phyloP scores from a whole-genome alignment of 768 basidiomycete species.

The Tephrocybe sp. region DNA sequence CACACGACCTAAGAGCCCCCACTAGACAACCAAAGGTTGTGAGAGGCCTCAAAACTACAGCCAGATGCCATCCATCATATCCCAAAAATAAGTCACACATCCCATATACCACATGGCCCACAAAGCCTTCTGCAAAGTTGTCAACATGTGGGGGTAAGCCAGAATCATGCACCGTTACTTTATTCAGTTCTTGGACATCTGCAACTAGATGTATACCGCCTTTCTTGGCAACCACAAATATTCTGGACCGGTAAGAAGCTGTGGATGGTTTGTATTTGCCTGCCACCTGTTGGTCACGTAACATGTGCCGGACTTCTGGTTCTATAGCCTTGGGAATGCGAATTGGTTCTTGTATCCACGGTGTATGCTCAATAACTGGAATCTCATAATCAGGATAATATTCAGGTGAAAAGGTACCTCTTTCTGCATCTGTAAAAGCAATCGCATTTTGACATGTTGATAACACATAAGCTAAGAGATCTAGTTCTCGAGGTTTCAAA shows the following conservation, averaged over 20 bases:
- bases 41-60: slow-evolving; percentile 25
- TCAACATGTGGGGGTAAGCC: slow-evolving; percentile 2
- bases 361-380: slow-evolving; percentile 30
- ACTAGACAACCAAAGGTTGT: slow-evolving; percentile 32
- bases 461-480: slow-evolving; percentile 20
- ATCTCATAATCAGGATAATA: slow-evolving; percentile 34
- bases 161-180: slow-evolving; percentile 1
- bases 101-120: slow-evolving; percentile 2
- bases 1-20: slow-evolving; percentile 21
- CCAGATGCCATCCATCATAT: slow-evolving; percentile 18
- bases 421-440: slow-evolving; percentile 23
- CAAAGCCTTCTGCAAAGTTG: slow-evolving; percentile 13
- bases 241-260: neutral
- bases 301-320: slow-evolving; percentile 20
- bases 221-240: neutral
- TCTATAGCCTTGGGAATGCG: slow-evolving; percentile 24
- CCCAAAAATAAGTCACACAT: slow-evolving; percentile 11
- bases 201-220: neutral
- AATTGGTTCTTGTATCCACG: slow-evolving; percentile 30
- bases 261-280: slow-evolving; percentile 22
- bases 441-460: slow-evolving; percentile 14
- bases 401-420: slow-evolving; percentile 27
- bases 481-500: slow-evolving; percentile 10
- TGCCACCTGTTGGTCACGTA: slow-evolving; percentile 15
- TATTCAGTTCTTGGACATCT: neutral